A percentile compares a stretch with the other conserved stretches of the same genome.
Conservation (phyloP, 192 early-diverging fungal species). For the Podila epigama region DNA sequence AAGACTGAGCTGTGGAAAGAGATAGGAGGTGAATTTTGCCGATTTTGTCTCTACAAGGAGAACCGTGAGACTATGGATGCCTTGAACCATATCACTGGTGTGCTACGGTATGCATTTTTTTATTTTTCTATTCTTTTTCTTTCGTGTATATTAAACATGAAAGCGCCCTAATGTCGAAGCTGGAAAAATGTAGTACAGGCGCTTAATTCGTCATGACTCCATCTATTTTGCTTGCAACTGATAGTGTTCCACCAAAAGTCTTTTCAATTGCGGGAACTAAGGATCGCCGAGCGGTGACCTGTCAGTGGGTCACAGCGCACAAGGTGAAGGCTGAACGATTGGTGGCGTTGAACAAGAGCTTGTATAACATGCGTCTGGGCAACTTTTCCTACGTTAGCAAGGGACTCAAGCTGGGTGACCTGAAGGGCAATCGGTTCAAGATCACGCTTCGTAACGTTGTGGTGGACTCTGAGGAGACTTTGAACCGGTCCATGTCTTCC, state of each 20-base stretch:
- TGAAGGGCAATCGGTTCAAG: slow-evolving; percentile 89
- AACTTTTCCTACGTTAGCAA: slow-evolving; percentile 75
- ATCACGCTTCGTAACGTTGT: slow-evolving; percentile 75
- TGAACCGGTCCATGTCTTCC: slow-evolving; percentile 68
- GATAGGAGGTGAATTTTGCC: slow-evolving; percentile 75
- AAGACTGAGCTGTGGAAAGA: slow-evolving; percentile 58
- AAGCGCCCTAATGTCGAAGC: not conserved
- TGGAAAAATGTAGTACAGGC: too few species aligned
- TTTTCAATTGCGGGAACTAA: slow-evolving; percentile 94
- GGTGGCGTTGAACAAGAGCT: slow-evolving; percentile 55
- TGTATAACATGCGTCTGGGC: slow-evolving; percentile 70
- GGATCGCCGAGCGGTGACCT: slow-evolving; percentile 90
- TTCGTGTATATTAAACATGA: slow-evolving; percentile 6
- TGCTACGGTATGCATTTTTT: slow-evolving; percentile 27
- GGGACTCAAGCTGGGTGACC: slow-evolving; percentile 82
- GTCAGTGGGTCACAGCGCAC: slow-evolving; percentile 80
- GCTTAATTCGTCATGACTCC: too few species aligned
- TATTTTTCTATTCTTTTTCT: not conserved
- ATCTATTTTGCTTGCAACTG: not conserved
- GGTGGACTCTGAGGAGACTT: slow-evolving; percentile 54
- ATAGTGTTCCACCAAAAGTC: slow-evolving; percentile 55
- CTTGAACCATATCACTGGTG: slow-evolving; percentile 65
- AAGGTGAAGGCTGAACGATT: slow-evolving; percentile 65
- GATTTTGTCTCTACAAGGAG: slow-evolving; percentile 93
- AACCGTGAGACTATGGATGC: slow-evolving; percentile 93